Evolutionary conservation across 495 filamentous ascomycete species (phyloP), one percentile per base, ranked within the genome.

Genomic region (Emericellopsis terricola): DNA sequence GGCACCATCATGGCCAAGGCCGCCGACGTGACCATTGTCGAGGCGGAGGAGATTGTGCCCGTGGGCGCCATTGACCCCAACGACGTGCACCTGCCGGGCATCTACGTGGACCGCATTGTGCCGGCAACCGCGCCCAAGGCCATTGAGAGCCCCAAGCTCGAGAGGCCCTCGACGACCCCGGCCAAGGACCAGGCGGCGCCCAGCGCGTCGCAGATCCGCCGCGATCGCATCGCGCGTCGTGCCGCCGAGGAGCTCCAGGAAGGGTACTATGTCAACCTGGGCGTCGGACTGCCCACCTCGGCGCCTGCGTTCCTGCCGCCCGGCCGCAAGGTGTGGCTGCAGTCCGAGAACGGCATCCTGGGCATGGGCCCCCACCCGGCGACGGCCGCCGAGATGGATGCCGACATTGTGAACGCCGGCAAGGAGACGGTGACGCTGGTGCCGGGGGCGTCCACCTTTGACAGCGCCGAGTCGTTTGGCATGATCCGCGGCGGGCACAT

Each of bases 41-140:
- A 78, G 42, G 73, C 73, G n/a, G 73, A 78, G 45, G 51, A 78
- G 39, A 75, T 78, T 41, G 73, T 78, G 18, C 62, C 65, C 8
- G 45, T 66, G 0, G 71, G 73, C 18, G 58, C 63, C 27, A 68
- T 78, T 17, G 60, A 65, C 31, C 66, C 71, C 4, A 59, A 65
- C 33, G 56, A 62, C 9, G 64, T 76, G 4, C 59, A 76, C 41
- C 57, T 78, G 10, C 70, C 69, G 2, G 73, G 73, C 4, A 73
- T 78, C 38, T 78, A 61, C 46, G 61, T 76, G 35, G 64, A 76
- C 45, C 60, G 71, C 27, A 71, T 78, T 30, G 68, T 78, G 4
- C 70, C 64, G 31, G 59, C 66, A 3, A 69, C 61, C 3, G 60
- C 54, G 14, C 37, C 55, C 3, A 69, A 73, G 43, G 53, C 60